Base-by-base conservation (phyloP, 2,329 filamentous ascomycete genomes). In the Clarireedia sp. region DNA sequence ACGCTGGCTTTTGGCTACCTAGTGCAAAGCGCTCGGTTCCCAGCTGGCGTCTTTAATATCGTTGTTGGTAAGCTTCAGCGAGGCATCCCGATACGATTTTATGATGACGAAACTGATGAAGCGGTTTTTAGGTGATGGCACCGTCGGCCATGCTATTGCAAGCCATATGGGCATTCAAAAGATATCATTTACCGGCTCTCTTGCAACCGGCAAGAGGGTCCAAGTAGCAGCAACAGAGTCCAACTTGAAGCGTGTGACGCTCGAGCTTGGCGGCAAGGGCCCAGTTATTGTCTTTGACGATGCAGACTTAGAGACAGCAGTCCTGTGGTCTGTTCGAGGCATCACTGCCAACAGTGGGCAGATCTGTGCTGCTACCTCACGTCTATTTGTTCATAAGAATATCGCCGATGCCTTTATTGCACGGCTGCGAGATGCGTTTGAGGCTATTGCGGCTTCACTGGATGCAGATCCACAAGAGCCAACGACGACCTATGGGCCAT, bases 151-250 rank as follows among this genome's bases (percentile, higher is more conserved):
- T 26, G 24, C 24, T 26, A 26, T 26, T 26, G 24, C 24, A 26
- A 26, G 24, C 24, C 80, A 83, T 62, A 70, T 71, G 1, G 75
- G 72, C 12, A 77, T 82, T 62, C 72, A 75, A 53, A 81, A 81
- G 69, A 78, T 83, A 64, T 76, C 71, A 58, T 83, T 83, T 64
- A 83, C 79, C 0, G 80, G 80, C 3, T 80, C 78, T 1, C 77
- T 71, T 6, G 66, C 71, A 2, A 80, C 78, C 0, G 66, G 78
- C 61, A 74, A 75, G 59, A 70, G 69, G 45, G 73, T 80, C 46
- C 24, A 26, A 26, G 75, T 78, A 71, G 73, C 69, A 37, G 73
- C 10, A 17, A 17, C 14, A 12, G 21, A 10, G 10, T 21, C n/a
- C 2, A 45, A 10, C 10, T 65, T 82, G 48, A 82, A 82, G 66